A percentile compares a stretch with the other conserved stretches of the same genome.
These are phyloP conservation scores for Colletotrichum graminicola DNA, from an alignment of 2,329 filamentous ascomycete species.

Conservation along the genomic window DNA sequence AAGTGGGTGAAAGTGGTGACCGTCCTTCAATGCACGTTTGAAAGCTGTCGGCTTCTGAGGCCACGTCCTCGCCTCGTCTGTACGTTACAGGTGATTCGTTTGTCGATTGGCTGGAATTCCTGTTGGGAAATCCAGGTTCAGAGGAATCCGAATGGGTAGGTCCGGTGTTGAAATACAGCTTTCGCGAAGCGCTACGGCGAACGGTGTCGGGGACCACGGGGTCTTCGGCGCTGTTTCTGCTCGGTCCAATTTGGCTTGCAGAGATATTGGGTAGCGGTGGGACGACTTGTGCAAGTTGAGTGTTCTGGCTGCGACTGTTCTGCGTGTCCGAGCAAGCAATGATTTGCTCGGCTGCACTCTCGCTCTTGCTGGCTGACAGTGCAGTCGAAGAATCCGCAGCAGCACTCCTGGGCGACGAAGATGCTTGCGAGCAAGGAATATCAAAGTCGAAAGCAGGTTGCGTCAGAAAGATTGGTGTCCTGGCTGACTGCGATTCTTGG, in stretches of 20 bases:
- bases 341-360: neutral
- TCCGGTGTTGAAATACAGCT: neutral
- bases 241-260: slow-evolving; percentile 20
- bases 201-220: slow-evolving; percentile 42
- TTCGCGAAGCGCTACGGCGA: slow-evolving; percentile 26
- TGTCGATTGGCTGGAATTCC: neutral
- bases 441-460: slow-evolving; percentile 34
- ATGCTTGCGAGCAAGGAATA: slow-evolving; percentile 8
- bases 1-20: slow-evolving; percentile 7
- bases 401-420: neutral
- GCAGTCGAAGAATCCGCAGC: neutral
- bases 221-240: slow-evolving; percentile 21
- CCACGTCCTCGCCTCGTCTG: slow-evolving; percentile 4
- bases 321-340: slow-evolving; percentile 32
- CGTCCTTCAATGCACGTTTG: slow-evolving; percentile 22
- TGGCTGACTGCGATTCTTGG: slow-evolving; percentile 12
- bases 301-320: slow-evolving; percentile 5
- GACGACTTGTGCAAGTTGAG: slow-evolving; percentile 42
- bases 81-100: neutral
- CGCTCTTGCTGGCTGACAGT: neutral
- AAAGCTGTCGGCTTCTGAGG: slow-evolving; percentile 20
- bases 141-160: slow-evolving; percentile 1
- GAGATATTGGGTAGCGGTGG: slow-evolving; percentile 22
- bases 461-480: slow-evolving; percentile 28
- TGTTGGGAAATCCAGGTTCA: neutral